Evolutionary conservation across 1,139 yeast genomes (phyloP), one percentile per base, ranked within the genome.

Genomic region (Magnusiomyces sp.): DNA sequence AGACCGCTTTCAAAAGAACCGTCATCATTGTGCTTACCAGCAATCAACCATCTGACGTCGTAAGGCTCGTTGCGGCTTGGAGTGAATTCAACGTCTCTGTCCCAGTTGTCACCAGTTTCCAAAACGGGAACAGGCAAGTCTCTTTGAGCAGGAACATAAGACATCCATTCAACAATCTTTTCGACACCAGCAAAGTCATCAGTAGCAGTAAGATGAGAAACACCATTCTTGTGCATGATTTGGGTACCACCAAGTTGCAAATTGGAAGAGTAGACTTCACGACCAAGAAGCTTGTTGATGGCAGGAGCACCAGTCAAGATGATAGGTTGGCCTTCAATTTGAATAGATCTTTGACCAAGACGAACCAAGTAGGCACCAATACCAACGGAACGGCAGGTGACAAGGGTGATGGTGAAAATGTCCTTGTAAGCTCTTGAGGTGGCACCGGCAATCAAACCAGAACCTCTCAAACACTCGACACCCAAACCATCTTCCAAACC

Each of bases 281-380:
- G 83, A 62, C 98, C 98, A 58, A 92, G 76, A 60, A 94, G 74
- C 71, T 94, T 94, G 77, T 92, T 92, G 67, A 92, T 88, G 54
- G 98, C 97, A 52, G 97, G 97, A 53, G 98, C 98, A 76, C 98
- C 98, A 51, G 98, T 92, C 65, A 92, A 81, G 60, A 92, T 92
- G 61, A 92, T 89, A 53, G 98, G 98, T 72, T 92, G 97, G 47
- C 98, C 98, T 68, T 92, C 97, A 61, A 92, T 85, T 74, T 92
- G 98, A 64, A 92, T 90, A 45, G 97, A 95, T 76, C 98, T 86
- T 76, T 92, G 97, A 65, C 98, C 98, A 58, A 92, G 79, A 71
- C 98, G 84, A 43, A 92, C 98, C 67, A 92, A 77, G 67, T 92
- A 92, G 45, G 98, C 98, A 76, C 98, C 98, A 69, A 92, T 92